phyloP scores from a whole-genome alignment of 225 moss, liverwort and hornwort genomes.

The Rhytidiadelphus loreus region DNA sequence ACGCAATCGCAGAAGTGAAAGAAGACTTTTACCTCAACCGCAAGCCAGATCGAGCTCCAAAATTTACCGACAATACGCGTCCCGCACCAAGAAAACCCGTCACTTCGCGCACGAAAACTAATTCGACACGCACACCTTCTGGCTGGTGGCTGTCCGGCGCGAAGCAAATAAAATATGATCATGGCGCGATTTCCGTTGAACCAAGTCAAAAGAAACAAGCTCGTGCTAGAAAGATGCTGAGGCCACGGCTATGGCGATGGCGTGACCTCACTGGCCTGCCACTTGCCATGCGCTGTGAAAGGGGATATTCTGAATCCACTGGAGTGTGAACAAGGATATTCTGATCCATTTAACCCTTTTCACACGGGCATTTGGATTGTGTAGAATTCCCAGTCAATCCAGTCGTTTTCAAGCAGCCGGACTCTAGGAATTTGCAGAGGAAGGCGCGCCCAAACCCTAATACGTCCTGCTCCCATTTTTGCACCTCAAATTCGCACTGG shows the following conservation, averaged over 20 bases:
- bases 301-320: no score
- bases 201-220: slow-evolving; percentile 6
- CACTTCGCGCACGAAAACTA: background rate
- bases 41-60: background rate
- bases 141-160: background rate
- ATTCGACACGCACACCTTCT: background rate
- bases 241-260: background rate
- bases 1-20: background rate
- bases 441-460: background rate
- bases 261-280: background rate
- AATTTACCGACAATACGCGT: slow-evolving; percentile 16
- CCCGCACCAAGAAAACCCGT: background rate
- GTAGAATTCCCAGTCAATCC: background rate
- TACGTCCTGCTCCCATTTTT: no score
- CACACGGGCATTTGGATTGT: background rate
- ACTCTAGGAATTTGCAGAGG: background rate
- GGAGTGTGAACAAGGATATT: background rate
- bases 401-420: no score
- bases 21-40: background rate
- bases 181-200: background rate
- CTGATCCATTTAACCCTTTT: background rate
- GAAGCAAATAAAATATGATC: background rate
- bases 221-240: background rate
- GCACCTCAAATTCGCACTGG: background rate
- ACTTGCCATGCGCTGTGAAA: background rate